Evolutionary conservation across 192 early-diverging fungal genomes (phyloP).

Genomic region (Coemansia javaensis): DNA sequence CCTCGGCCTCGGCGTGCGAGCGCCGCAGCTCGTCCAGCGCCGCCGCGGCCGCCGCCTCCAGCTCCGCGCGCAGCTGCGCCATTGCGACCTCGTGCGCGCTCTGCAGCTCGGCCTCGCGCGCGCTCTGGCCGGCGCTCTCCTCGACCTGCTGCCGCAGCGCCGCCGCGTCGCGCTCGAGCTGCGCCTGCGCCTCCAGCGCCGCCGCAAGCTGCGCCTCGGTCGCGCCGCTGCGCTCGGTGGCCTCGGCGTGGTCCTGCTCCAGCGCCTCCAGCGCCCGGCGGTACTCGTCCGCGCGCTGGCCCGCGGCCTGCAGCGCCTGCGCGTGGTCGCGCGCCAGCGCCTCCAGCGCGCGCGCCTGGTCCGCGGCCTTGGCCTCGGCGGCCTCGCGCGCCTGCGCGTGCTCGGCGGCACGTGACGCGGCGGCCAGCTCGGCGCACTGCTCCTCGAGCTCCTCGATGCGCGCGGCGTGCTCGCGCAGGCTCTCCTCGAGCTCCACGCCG

Average conservation of each 20-base stretch:
- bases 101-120: conserved; percentile 55
- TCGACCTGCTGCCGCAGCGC: conserved; percentile 52
- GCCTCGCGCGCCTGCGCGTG: conserved; percentile 57
- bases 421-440: conserved; percentile 54
- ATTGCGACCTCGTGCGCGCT: conserved; percentile 59
- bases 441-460: conserved; percentile 66
- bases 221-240: conserved; percentile 18
- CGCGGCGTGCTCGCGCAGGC: conserved; percentile 56
- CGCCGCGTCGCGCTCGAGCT: conserved; percentile 49
- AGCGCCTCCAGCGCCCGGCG: conserved; percentile 21
- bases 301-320: too few relatives aligned
- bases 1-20: conserved; percentile 41
- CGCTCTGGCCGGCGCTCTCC: conserved; percentile 58
- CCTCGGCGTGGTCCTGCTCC: conserved; percentile 18
- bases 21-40: conserved; percentile 55
- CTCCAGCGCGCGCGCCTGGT: conserved; percentile 31
- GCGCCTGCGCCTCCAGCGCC: conserved; percentile 12
- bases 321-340: too few relatives aligned
- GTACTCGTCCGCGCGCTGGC: conserved; percentile 42
- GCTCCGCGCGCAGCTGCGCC: conserved; percentile 51
- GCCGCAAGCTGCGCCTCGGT: conserved; percentile 23
- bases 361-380: conserved; percentile 52
- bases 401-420: too few relatives aligned
- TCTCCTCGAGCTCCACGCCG: conserved; percentile 59
- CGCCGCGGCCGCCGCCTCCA: conserved; percentile 39